Base-by-base conservation (phyloP, 2,329 filamentous ascomycete species). In the Fusarium compactum region DNA sequence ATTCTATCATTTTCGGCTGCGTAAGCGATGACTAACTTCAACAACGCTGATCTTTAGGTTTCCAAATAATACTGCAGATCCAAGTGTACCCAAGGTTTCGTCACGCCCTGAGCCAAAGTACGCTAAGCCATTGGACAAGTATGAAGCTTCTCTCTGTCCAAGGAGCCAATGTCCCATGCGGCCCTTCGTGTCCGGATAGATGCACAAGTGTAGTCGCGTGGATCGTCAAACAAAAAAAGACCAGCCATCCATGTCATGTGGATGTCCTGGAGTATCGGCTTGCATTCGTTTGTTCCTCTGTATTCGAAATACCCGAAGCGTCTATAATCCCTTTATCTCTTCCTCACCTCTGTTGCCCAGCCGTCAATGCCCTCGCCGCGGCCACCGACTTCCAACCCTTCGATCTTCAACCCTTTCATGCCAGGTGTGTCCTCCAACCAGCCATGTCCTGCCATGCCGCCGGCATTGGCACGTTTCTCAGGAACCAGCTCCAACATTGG, bases 401-500 rank as follows among this genome's bases (percentile, higher is more conserved):
- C 89, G 66, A 98, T 86, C 78, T 88, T 90, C 59, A 95, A 82
- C 14, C 87, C 88, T 75, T 95, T 91, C 95, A 99, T 98, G 10
- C 95, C 95, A 34, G 91, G 91, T 5, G 95, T 95, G 71, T 94
- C 92, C 66, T 92, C 89, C 72, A 98, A 81, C 87, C 95, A 98
- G 8, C 84, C 79, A 74, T 97, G 94, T 9, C 91, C 91, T 6
- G 92, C 91, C 96, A 98, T 98, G 8, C 96, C 96, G 38, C 96
- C 96, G 1, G 96, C 96, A 78, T 98, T 99, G 14, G 96, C 96
- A 43, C 96, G 87, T 80, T 93, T 92, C 65, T 95, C 93, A 0
- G 96, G 96, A 43, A 94, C 83, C 25, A 99, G 84, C 80, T 98
- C 94, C 41, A 99, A 85, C 94, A 98, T 97, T 1, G 96, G 96